phyloP scores from a whole-genome alignment of 371 early-diverging fungal species.

The Synchytrium microbalum region DNA sequence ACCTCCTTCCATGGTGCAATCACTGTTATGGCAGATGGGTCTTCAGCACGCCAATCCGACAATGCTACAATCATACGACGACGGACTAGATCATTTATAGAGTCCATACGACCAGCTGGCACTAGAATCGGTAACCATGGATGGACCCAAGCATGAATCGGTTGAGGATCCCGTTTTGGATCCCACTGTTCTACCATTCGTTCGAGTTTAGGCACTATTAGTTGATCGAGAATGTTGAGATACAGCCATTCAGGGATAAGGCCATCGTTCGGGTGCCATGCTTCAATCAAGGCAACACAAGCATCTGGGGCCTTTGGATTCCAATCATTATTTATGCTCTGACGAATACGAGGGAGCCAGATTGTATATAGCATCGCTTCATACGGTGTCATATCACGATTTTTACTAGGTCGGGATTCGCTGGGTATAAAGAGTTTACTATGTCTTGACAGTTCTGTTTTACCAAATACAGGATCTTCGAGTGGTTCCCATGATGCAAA shows the following conservation, averaged over 20 bases:
- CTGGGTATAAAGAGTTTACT: not conserved
- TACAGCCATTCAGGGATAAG: conserved; percentile 65
- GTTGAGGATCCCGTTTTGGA: conserved; percentile 50
- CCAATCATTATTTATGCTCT: conserved; percentile 60
- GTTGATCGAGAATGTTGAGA: conserved; percentile 65
- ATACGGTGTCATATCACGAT: conserved; percentile 58
- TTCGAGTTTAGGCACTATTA: conserved; percentile 65
- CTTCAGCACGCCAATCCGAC: conserved; percentile 60
- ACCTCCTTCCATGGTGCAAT: conserved; percentile 63
- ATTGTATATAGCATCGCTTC: conserved; percentile 67
- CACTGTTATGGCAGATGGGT: conserved; percentile 48
- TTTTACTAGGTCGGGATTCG: not conserved
- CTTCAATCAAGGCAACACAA: conserved; percentile 42
- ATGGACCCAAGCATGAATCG: conserved; percentile 72
- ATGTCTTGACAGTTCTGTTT: not conserved
- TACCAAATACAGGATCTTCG: conserved; percentile 48
- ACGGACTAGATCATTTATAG: conserved; percentile 51
- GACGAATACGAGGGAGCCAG: conserved; percentile 72
- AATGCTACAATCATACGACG: conserved; percentile 53
- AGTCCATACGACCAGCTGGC: conserved; percentile 43
- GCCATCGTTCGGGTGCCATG: conserved; percentile 66
- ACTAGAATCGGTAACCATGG: conserved; percentile 74
- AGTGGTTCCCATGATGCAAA: conserved; percentile 58
- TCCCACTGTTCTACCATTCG: conserved; percentile 60
- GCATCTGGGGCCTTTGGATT: conserved; percentile 7